Evolutionary conservation across 2,329 filamentous ascomycete species (phyloP).

Genomic region (Aspergillus spinulosporus): DNA sequence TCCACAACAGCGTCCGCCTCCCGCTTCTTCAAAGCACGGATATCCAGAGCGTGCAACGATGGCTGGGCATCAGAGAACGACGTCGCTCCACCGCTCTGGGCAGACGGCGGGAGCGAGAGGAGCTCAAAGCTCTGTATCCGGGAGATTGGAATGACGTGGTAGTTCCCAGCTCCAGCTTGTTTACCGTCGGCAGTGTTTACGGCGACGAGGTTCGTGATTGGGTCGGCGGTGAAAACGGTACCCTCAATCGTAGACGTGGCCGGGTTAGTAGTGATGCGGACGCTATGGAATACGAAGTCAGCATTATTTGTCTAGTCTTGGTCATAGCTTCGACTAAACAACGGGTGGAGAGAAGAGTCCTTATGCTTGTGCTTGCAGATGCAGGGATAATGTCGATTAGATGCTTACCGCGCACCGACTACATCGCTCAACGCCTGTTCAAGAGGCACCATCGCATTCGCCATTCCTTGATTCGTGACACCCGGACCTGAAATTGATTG

Average conservation of each 20-base stretch:
- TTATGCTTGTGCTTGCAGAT: neutral
- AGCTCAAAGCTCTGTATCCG: slow-evolving; percentile 60
- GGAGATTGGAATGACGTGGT: slow-evolving; percentile 61
- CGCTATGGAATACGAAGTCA: slow-evolving; percentile 40
- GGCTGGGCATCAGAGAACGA: slow-evolving; percentile 52
- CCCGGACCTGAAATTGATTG: slow-evolving; percentile 34
- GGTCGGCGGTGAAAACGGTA: slow-evolving; percentile 62
- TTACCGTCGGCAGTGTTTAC: slow-evolving; percentile 54
- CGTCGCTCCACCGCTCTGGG: slow-evolving; percentile 32
- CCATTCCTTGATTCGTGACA: slow-evolving; percentile 37
- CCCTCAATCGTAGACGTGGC: slow-evolving; percentile 58
- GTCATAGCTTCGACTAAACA: neutral
- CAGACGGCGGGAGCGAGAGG: slow-evolving; percentile 43
- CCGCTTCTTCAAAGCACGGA: slow-evolving; percentile 54
- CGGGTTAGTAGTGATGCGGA: slow-evolving; percentile 58
- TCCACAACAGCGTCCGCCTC: slow-evolving; percentile 58
- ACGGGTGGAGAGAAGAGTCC: neutral
- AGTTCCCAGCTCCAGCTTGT: slow-evolving; percentile 52
- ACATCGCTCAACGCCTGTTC: slow-evolving; percentile 59
- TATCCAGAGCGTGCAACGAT: slow-evolving; percentile 51
- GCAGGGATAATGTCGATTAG: neutral
- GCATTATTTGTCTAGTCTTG: neutral
- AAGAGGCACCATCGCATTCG: slow-evolving; percentile 50
- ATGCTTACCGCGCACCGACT: slow-evolving; percentile 60
- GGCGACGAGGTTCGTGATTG: slow-evolving; percentile 61